Base-by-base conservation (phyloP, 805 yeast species). In the Wickerhamiella sorbophila region DNA sequence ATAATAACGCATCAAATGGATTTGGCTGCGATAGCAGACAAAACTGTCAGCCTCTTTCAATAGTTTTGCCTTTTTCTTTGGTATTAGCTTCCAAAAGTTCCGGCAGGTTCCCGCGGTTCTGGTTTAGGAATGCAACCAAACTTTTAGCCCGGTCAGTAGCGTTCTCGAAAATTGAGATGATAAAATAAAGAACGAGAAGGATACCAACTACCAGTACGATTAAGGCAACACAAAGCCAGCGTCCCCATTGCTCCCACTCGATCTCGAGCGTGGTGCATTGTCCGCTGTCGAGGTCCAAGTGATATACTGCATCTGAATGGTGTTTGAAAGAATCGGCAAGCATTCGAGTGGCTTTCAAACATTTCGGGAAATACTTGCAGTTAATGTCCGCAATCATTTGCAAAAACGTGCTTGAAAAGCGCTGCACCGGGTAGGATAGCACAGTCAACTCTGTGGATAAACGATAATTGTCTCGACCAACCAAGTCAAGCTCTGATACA, bases 1-100 rank as follows among this genome's bases (percentile, higher is more conserved):
- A 60, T 83, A 5, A 72, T 87, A 4, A 84, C 95, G 1, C 97
- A 88, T 58, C 74, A 76, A 40, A 62, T 65, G 33, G 79, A 75
- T 17, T 63, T 87, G 64, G 78, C 81, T 76, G 63, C 59, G 34
- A 55, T 68, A 1, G 72, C 84, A 1, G 74, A 75, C 36, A 58
- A 69, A 5, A 51, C 76, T 1, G 47, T 80, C 2, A 48, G 35
- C 14, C 17, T 51, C n/a, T 35, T 5, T 16, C 4, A 29, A 24
- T 24, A 6, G n/a, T n/a, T n/a, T n/a, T n/a, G n/a, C n/a, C n/a
- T n/a, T n/a, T n/a, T n/a, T n/a, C n/a, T n/a, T n/a, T n/a, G n/a
- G n/a, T n/a, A n/a, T 12, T 12, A 12, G 29, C 29, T 24, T 24
- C 29, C 6, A 24, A 8, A 12, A 12, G 6, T 12, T 24, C 29